A percentile compares a stretch with the other conserved stretches of the same genome.
Evolutionary conservation across 2,329 filamentous ascomycete genomes (phyloP).

Genomic region (Penicillium sp.): DNA sequence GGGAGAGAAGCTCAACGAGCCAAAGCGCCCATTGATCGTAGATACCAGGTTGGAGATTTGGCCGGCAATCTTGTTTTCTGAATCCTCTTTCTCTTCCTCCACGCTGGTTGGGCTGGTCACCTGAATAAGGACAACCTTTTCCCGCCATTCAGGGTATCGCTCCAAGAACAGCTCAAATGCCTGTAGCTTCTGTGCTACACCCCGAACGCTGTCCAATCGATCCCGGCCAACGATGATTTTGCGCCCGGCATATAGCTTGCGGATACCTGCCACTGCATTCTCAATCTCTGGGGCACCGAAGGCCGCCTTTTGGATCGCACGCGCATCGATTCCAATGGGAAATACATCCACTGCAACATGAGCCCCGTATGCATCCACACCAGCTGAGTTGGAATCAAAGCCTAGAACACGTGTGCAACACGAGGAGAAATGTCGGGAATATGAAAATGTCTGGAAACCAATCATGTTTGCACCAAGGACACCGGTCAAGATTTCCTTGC

Average conservation of each 20-base stretch:
- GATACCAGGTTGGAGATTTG: constrained; percentile 89
- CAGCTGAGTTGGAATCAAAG: constrained; percentile 81
- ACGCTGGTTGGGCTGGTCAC: constrained; percentile 85
- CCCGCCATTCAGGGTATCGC: constrained; percentile 85
- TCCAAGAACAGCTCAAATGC: constrained; percentile 92
- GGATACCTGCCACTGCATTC: constrained; percentile 69
- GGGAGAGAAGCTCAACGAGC: constrained; percentile 82
- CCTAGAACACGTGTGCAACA: constrained; percentile 89
- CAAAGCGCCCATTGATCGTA: constrained; percentile 86
- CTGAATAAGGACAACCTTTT: constrained; percentile 90
- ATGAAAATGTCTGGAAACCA: constrained; percentile 93
- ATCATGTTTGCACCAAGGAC: constrained; percentile 89
- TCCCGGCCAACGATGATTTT: constrained; percentile 95
- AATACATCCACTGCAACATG: constrained; percentile 91
- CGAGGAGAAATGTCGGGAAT: constrained; percentile 89
- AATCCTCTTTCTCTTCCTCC: constrained; percentile 73
- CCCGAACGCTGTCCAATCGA: constrained; percentile 86
- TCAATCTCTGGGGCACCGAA: constrained; percentile 70
- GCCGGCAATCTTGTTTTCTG: constrained; percentile 77
- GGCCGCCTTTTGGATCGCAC: constrained; percentile 71
- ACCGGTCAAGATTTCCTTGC: constrained; percentile 88
- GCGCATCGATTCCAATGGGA: constrained; percentile 91
- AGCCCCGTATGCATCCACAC: constrained; percentile 84
- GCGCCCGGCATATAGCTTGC: constrained; percentile 78
- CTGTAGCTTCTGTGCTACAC: constrained; percentile 93